Base-by-base conservation (phyloP, 2,329 filamentous ascomycete genomes). In the Hypoxylon sp. region DNA sequence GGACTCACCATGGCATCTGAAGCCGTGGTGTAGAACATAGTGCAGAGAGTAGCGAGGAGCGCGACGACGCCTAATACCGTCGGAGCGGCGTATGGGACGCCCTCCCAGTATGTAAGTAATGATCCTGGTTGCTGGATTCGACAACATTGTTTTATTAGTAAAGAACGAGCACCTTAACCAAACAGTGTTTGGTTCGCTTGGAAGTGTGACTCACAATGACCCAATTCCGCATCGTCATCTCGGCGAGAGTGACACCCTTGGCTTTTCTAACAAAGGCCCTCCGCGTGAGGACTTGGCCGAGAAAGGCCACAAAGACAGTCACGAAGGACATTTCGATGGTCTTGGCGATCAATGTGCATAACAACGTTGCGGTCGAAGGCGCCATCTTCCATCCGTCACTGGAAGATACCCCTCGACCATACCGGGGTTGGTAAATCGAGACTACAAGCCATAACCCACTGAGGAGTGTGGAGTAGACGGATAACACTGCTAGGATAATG, bases 141-240 rank as follows among this genome's bases (percentile, higher is more conserved):
- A 10, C 24, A 44, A 65, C 48, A 58, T 46, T 50, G 26, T n/a
- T 17, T 19, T 26, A 31, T 17, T 14, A 29, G 52, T n/a, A 50
- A 39, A 14, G 9, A 52, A 22, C 10, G 13, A 29, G 22, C 22
- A 17, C 11, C 8, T 48, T 22, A 51, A 14, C 5, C 5, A 35
- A 44, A 33, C 22, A 4, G 29, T 37, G n/a, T 3, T 22, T 14
- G 29, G 46, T 3, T 42, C 22, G 24, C 8, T 54, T 62, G 58
- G 46, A 17, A n/a, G 57, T 17, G 44, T n/a, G 24, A 75, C 78
- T 70, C 37, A 81, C 79, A 51, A 90, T 87, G 19, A 91, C 86
- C 92, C 92, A 95, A 47, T 86, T 86, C 51, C 92, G 86, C 91
- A 95, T 94, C 14, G 87, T 90, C 82, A 94, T 88, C 75, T 95